Evolutionary conservation across 768 basidiomycete genomes (phyloP).

Genomic region (Lactifluus echinatus): DNA sequence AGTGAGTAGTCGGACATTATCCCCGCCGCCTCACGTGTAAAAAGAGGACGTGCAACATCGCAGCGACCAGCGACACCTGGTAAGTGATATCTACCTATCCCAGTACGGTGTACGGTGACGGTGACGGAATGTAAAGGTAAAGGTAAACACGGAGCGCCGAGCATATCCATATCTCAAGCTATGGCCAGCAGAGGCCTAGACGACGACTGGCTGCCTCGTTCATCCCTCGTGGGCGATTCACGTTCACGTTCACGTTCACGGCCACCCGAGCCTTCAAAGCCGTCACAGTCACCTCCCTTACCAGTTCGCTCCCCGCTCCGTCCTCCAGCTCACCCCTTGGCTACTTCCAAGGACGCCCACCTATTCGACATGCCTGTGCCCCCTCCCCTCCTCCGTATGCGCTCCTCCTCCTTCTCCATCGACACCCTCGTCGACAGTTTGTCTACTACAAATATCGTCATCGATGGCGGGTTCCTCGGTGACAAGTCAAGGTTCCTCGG

Average conservation of each 20-base stretch:
- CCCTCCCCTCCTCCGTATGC: conserved; percentile 21
- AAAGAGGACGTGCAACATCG: too few species aligned
- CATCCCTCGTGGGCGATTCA: conserved; percentile 27
- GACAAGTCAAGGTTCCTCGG: conserved; percentile 14
- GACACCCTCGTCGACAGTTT: conserved; percentile 15
- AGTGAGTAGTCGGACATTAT: too few species aligned
- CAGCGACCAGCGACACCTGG: too few species aligned
- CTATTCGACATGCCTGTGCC: conserved; percentile 24
- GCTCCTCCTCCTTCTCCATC: conserved; percentile 24
- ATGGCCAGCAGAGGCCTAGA: neutral
- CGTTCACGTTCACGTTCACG: conserved; percentile 19
- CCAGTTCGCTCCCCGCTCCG: conserved; percentile 27
- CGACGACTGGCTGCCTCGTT: conserved; percentile 25
- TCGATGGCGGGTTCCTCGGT: conserved; percentile 19
- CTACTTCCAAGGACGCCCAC: conserved; percentile 8
- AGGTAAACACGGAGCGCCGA: conserved; percentile 12
- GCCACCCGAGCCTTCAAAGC: conserved; percentile 8
- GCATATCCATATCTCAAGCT: too few species aligned
- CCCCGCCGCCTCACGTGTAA: too few species aligned
- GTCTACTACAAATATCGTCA: neutral
- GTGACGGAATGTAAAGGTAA: neutral
- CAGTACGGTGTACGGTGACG: too few species aligned
- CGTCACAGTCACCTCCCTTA: conserved; percentile 23
- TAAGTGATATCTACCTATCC: too few species aligned
- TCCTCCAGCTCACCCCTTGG: conserved; percentile 20